phyloP scores from a whole-genome alignment of 2,329 filamentous ascomycete species.

The Venturia carpophila region DNA sequence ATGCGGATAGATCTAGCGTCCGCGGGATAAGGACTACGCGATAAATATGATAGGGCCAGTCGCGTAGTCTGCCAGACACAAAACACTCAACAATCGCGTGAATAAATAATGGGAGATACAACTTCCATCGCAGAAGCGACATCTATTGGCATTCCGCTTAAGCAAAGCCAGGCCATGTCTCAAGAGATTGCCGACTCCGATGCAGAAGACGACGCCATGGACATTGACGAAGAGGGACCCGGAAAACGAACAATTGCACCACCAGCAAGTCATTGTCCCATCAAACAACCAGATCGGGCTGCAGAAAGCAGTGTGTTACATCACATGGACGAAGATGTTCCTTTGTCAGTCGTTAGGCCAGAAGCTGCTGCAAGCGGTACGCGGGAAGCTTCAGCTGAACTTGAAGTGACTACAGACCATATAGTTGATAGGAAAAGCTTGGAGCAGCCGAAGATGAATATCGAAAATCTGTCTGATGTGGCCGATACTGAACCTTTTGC shows the following conservation, averaged over 20 bases:
- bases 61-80: not conserved
- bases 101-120: not conserved
- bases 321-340: not conserved
- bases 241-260: not conserved
- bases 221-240: not conserved
- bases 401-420: not conserved
- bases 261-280: not conserved
- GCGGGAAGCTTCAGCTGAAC: not conserved
- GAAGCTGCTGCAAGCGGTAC: not conserved
- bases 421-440: not conserved
- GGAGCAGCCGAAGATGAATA: not conserved
- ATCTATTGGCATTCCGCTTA: not conserved
- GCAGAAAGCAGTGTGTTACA: not conserved
- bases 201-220: conserved; percentile 13
- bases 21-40: too few relatives aligned
- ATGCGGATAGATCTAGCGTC: not conserved
- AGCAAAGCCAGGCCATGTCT: not conserved
- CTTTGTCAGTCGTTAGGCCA: not conserved
- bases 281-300: not conserved
- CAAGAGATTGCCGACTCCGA: conserved; percentile 4
- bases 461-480: not conserved
- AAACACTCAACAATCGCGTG: not conserved
- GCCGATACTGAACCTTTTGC: not conserved
- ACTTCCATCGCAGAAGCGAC: not conserved
- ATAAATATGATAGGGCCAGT: not conserved